Evolutionary conservation across 352 stramenopile species (phyloP), one percentile per base, ranked within the genome.

Genomic region (Globisporangium cederbergense): DNA sequence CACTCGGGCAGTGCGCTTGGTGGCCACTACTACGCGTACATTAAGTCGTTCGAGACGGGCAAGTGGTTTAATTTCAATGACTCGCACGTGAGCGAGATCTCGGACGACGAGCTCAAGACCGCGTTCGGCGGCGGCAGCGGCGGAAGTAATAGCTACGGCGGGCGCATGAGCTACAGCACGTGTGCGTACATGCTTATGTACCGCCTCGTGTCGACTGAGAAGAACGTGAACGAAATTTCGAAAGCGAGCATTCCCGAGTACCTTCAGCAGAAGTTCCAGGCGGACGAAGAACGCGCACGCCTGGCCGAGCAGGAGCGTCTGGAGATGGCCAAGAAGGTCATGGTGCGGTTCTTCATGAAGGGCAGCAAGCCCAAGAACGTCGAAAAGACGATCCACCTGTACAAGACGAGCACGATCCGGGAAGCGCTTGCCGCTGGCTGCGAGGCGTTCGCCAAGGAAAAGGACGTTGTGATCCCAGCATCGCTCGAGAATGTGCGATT

Each of bases 11-110:
- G 92, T 56, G 91, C 93, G 2, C 68, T 96, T 22, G 88, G 89
- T 25, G 93, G 93, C 11, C 93, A 98, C 72, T 98, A 98, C 73
- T 98, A 97, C 68, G 91, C 93, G 28, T 98, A 97, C 76, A 98
- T 98, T 65, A 93, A 93, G 64, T 90, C 82, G 59, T 74, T 95
- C 25, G 88, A 93, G 54, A 83, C 66, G 9, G 85, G 73, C 42
- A 86, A 87, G 56, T 96, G 88, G 88, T 94, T 89, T 69, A 91
- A 96, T 58, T 96, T 96, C 50, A 96, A 96, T 54, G 88, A 96
- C 60, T 90, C 82, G 16, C 90, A 71, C 25, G 86, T 94, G 38
- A 87, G 67, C n/a, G 78, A 89, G 46, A 86, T 94, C 52, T 89
- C 84, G 38, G 83, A 93, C 46, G 72, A 73, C 10, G 87, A 93